These are phyloP conservation scores for Clausena lansium DNA, from an alignment of 345 rosid species.

Conservation along the genomic window DNA sequence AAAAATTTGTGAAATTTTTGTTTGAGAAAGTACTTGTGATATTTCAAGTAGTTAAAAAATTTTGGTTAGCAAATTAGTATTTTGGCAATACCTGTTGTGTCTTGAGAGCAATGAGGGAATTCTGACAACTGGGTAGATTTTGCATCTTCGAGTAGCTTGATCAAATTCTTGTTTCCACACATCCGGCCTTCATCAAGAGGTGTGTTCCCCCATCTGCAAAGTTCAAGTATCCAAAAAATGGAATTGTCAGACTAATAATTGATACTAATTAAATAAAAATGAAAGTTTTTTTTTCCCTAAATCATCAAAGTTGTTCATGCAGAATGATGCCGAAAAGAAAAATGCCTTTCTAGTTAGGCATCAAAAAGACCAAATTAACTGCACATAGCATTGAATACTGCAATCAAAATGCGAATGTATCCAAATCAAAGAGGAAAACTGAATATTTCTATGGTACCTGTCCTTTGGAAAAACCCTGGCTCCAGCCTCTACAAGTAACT, in stretches of 20 bases:
- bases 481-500: conserved; percentile 73
- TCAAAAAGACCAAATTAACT: too few species aligned
- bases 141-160: conserved; percentile 69
- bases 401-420: too few species aligned
- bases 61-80: neutral
- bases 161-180: conserved; percentile 82
- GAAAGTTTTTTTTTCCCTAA: too few species aligned
- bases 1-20: too few species aligned
- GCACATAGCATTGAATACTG: too few species aligned
- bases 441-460: conserved; percentile 43
- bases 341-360: too few species aligned
- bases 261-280: too few species aligned
- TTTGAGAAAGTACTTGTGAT: too few species aligned
- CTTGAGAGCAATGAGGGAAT: conserved; percentile 28
- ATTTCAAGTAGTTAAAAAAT: neutral
- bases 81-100: conserved; percentile 45
- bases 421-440: too few species aligned
- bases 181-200: conserved; percentile 70
- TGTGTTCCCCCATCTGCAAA: conserved; percentile 80
- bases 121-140: conserved; percentile 44
- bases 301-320: too few species aligned
- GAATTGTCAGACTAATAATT: too few species aligned
- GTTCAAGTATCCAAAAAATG: neutral
- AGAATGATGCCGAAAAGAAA: too few species aligned
- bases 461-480: conserved; percentile 76